A percentile compares a stretch with the other conserved stretches of the same genome.
Conservation (phyloP, 345 rosid genomes). For the Garcia nutans region DNA sequence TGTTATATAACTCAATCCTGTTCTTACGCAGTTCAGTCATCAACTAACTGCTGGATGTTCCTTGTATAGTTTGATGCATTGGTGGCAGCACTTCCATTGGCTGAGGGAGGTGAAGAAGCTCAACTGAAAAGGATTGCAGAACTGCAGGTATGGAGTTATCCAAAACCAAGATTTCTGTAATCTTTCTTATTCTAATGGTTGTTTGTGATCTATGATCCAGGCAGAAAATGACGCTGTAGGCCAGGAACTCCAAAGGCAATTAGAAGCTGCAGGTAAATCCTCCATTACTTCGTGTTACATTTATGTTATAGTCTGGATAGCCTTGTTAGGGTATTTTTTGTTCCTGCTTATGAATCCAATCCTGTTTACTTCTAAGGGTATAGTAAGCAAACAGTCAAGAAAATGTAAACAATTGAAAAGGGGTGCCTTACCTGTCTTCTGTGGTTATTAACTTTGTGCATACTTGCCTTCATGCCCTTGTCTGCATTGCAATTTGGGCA, state of each 20-base stretch:
- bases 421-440: no score
- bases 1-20: not conserved
- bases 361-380: not conserved
- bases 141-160: constrained; percentile 49
- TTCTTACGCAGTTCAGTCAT: not conserved
- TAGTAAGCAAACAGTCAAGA: not conserved
- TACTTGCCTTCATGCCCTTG: not conserved
- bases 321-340: not conserved
- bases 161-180: not conserved
- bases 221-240: constrained; percentile 78
- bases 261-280: constrained; percentile 83
- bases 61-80: constrained; percentile 68
- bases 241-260: constrained; percentile 85
- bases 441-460: no score
- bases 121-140: constrained; percentile 76
- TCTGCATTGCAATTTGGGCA: not conserved
- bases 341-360: not conserved
- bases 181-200: not conserved
- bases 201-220: constrained; percentile 33
- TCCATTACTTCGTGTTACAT: not conserved
- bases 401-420: not conserved
- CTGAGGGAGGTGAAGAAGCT: constrained; percentile 92
- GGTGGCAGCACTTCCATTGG: constrained; percentile 76
- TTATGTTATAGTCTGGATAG: not conserved
- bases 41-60: constrained; percentile 7